These are phyloP conservation scores for Pseudomonodictys pantanalensis DNA, from an alignment of 495 filamentous ascomycete species.

Conservation along the genomic window DNA sequence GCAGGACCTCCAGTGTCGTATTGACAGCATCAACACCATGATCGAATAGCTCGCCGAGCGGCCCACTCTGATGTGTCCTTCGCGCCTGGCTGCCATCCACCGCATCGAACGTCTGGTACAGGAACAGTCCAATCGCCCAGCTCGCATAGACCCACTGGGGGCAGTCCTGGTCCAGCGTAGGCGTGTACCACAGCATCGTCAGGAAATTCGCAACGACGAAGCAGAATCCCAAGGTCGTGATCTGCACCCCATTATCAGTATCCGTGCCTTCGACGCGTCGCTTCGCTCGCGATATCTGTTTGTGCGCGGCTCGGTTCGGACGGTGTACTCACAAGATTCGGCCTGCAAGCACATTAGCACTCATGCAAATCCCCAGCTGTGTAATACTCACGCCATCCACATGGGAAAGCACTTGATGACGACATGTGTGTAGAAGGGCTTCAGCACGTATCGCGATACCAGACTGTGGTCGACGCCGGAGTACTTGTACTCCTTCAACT, in stretches of 20 bases:
- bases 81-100: slow-evolving; percentile 94
- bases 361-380: not conserved
- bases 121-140: slow-evolving; percentile 84
- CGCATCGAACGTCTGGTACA: slow-evolving; percentile 98
- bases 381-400: slow-evolving; percentile 75
- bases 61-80: slow-evolving; percentile 87
- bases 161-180: slow-evolving; percentile 89
- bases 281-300: not conserved
- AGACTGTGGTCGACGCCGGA: slow-evolving; percentile 84
- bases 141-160: slow-evolving; percentile 90
- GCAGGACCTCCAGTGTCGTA: slow-evolving; percentile 85
- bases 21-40: slow-evolving; percentile 98
- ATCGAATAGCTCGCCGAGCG: slow-evolving; percentile 93
- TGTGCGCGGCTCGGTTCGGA: not conserved
- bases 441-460: slow-evolving; percentile 83
- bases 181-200: slow-evolving; percentile 94
- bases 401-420: slow-evolving; percentile 93
- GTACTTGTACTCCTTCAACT: slow-evolving; percentile 84
- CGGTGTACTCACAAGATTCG: slow-evolving; percentile 57
- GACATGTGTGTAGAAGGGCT: slow-evolving; percentile 94
- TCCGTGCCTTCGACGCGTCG: not conserved
- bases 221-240: slow-evolving; percentile 86
- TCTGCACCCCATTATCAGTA: slow-evolving; percentile 45
- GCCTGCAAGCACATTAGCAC: slow-evolving; percentile 43
- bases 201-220: slow-evolving; percentile 91